A percentile compares a stretch with the other conserved stretches of the same genome.
These are phyloP conservation scores for Trichoderma reesei DNA, from an alignment of 495 filamentous ascomycete genomes.

Conservation along the genomic window DNA sequence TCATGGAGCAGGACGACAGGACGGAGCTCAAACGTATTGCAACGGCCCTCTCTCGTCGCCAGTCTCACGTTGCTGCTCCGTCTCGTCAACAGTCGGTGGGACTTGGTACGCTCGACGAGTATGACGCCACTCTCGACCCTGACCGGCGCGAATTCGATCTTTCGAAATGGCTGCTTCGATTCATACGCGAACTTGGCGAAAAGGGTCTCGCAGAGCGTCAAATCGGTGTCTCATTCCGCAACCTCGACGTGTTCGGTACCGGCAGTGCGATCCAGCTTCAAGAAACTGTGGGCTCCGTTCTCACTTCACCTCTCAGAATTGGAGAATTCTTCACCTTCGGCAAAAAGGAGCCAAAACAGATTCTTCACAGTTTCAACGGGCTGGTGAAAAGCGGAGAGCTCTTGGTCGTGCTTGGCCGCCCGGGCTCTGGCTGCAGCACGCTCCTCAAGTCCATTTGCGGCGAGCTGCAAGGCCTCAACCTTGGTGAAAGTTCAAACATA, in stretches of 20 bases:
- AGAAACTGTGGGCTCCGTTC: constrained; percentile 40
- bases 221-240: constrained; percentile 39
- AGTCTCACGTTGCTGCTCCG: constrained; percentile 7
- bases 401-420: constrained; percentile 68
- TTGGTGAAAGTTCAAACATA: constrained; percentile 35
- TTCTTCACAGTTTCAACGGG: constrained; percentile 64
- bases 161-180: constrained; percentile 16
- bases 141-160: constrained; percentile 19
- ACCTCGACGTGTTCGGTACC: constrained; percentile 45
- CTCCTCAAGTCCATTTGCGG: constrained; percentile 65
- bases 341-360: constrained; percentile 33
- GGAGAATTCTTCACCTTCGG: constrained; percentile 33
- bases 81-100: neutral
- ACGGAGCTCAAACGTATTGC: constrained; percentile 20
- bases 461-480: constrained; percentile 45
- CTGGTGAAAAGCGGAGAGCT: constrained; percentile 67
- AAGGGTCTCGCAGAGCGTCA: constrained; percentile 28
- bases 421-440: constrained; percentile 47
- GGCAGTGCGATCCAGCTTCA: constrained; percentile 47
- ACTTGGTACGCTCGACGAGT: neutral
- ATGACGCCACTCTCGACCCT: constrained; percentile 17
- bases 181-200: constrained; percentile 19
- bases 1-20: constrained; percentile 15
- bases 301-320: constrained; percentile 39
- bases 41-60: constrained; percentile 17